Evolutionary conservation across 2,329 filamentous ascomycete species (phyloP).

Genomic region (Ophiocordyceps polyrhachis-furcata): DNA sequence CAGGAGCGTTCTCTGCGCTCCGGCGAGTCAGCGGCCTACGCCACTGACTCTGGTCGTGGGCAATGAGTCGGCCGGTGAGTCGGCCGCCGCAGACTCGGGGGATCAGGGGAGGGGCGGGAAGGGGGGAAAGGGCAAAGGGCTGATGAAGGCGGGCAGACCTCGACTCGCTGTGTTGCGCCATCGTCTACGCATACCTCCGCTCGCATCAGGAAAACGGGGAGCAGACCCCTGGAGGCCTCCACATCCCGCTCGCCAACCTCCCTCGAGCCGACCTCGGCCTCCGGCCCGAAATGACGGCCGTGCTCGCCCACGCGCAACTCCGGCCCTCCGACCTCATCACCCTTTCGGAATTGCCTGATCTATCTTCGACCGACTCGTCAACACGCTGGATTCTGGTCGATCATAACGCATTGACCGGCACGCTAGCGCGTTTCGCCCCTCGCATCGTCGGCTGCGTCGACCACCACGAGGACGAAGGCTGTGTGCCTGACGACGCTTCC

Average conservation of each 20-base stretch:
- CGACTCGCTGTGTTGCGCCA: constrained; percentile 58
- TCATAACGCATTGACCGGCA: constrained; percentile 55
- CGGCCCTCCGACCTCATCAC: constrained; percentile 44
- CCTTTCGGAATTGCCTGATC: constrained; percentile 28
- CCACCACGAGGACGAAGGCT: constrained; percentile 58
- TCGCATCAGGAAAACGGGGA: constrained; percentile 29
- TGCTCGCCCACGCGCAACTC: constrained; percentile 43
- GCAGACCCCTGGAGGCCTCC: constrained; percentile 19
- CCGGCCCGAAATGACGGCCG: constrained; percentile 52
- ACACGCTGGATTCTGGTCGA: constrained; percentile 61
- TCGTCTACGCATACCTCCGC: constrained; percentile 57
- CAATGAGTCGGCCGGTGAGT: constrained; percentile 46
- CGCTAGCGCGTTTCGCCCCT: constrained; percentile 16
- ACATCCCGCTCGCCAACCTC: constrained; percentile 59
- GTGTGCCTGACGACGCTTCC: constrained; percentile 24
- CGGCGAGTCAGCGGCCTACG: constrained; percentile 21
- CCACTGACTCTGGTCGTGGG: constrained; percentile 45
- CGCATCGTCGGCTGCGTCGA: constrained; percentile 49
- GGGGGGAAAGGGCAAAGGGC: not conserved
- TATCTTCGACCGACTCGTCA: constrained; percentile 21
- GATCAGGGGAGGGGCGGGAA: too few relatives aligned
- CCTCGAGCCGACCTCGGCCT: constrained; percentile 46
- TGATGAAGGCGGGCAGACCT: constrained; percentile 34
- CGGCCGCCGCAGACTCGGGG: too few relatives aligned
- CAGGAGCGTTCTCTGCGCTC: constrained; percentile 24